Percentiles rank a stretch among this genome's conserved stretches.
These are phyloP conservation scores for Kuraishia hungarica DNA, from an alignment of 805 yeast genomes.

Conservation along the genomic window DNA sequence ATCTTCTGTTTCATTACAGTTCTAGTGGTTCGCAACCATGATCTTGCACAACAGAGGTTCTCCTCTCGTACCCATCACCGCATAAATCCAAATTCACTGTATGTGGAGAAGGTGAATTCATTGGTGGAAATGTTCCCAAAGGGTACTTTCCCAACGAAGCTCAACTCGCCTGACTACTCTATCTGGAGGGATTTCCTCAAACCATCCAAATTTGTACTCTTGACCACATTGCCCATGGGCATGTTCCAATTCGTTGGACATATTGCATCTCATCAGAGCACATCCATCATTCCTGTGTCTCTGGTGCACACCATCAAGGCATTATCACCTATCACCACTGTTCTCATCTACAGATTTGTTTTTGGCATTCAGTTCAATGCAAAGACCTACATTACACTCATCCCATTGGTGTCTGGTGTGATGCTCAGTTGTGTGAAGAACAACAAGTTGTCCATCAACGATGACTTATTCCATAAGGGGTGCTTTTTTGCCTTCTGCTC, in stretches of 20 bases:
- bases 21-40: constrained; percentile 14
- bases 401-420: constrained; percentile 79
- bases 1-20: constrained; percentile 38
- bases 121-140: constrained; percentile 28
- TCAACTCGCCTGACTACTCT: constrained; percentile 18
- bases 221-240: constrained; percentile 89
- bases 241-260: constrained; percentile 90
- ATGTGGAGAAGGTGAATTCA: constrained; percentile 13
- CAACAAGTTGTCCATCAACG: constrained; percentile 11
- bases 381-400: constrained; percentile 68
- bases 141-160: constrained; percentile 39
- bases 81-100: constrained; percentile 24
- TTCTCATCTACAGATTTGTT: constrained; percentile 59
- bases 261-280: constrained; percentile 86
- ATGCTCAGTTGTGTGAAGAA: constrained; percentile 64
- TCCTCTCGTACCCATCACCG: constrained; percentile 17
- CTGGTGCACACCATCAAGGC: constrained; percentile 93
- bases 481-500: constrained; percentile 42
- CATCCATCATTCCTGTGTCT: constrained; percentile 87
- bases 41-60: constrained; percentile 26
- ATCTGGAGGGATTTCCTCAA: constrained; percentile 30
- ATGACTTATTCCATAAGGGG: constrained; percentile 27
- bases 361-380: constrained; percentile 49
- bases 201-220: constrained; percentile 44
- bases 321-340: constrained; percentile 83